A percentile compares a stretch with the other conserved stretches of the same genome.
Evolutionary conservation across 257 asterid species (phyloP).

Genomic region (Nicotiana paniculata): DNA sequence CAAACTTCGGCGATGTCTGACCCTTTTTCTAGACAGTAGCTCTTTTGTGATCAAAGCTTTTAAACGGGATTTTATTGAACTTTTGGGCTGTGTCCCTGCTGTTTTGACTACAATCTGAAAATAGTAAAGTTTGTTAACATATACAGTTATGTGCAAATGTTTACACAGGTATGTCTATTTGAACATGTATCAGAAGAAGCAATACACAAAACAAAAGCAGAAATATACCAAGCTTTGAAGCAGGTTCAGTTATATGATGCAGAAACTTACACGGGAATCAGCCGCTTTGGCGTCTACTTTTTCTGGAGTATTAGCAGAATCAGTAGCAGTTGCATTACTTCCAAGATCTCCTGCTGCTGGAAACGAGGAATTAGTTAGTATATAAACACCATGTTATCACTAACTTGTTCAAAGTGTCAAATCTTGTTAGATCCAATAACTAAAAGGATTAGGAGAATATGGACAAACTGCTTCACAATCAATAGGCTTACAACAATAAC

Average conservation of each 20-base stretch:
- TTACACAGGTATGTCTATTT: neutral
- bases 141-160: neutral
- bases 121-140: neutral
- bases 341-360: slow-evolving; percentile 30
- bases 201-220: neutral
- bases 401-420: neutral
- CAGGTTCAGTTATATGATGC: neutral
- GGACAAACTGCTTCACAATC: neutral
- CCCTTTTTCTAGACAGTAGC: slow-evolving; percentile 35
- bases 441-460: neutral
- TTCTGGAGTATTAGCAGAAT: slow-evolving; percentile 13
- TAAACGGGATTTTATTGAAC: slow-evolving; percentile 63
- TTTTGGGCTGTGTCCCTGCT: slow-evolving; percentile 27
- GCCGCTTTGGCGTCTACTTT: neutral
- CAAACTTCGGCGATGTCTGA: slow-evolving; percentile 52
- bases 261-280: slow-evolving; percentile 12
- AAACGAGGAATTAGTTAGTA: neutral
- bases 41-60: slow-evolving; percentile 57
- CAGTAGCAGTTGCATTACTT: slow-evolving; percentile 5
- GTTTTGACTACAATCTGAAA: slow-evolving; percentile 32
- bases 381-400: neutral
- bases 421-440: neutral
- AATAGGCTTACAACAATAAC: neutral
- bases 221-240: neutral
- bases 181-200: neutral